Conservation (phyloP, 2,329 filamentous ascomycete species). For the Grosmannia huntii region DNA sequence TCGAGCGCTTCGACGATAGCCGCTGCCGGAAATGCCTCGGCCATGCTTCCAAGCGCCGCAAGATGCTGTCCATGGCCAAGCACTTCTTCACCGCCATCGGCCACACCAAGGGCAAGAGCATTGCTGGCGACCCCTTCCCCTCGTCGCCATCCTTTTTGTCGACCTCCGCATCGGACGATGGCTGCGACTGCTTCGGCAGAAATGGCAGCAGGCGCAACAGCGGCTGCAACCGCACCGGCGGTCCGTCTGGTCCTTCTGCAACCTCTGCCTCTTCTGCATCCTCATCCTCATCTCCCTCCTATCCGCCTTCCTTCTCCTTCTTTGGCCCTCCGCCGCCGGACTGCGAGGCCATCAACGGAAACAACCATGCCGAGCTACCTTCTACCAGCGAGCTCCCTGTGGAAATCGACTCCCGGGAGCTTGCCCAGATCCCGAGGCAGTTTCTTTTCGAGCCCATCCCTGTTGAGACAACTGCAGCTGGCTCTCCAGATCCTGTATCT, state of each 20-base stretch:
- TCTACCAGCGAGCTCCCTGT: constrained; percentile 31
- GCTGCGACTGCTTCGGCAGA: constrained; percentile 2
- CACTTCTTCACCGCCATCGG: constrained; percentile 41
- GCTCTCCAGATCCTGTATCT: background rate
- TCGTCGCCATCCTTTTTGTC: background rate
- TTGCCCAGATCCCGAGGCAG: constrained; percentile 13
- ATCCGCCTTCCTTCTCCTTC: background rate
- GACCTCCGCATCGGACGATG: background rate
- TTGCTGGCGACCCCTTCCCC: constrained; percentile 11
- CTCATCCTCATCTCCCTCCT: background rate
- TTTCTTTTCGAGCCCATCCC: background rate
- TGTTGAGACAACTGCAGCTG: background rate
- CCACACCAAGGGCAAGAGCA: constrained; percentile 26
- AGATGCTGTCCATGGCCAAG: constrained; percentile 39
- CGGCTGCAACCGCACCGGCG: background rate
- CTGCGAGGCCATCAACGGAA: constrained; percentile 25
- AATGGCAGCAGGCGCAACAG: constrained; percentile 3
- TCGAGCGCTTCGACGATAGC: constrained; percentile 38
- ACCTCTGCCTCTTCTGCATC: background rate
- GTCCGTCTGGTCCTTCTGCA: background rate
- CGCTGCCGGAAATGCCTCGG: constrained; percentile 36
- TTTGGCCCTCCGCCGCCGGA: constrained; percentile 28
- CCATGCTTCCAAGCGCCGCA: constrained; percentile 37
- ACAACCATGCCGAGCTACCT: constrained; percentile 29
- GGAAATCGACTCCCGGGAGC: constrained; percentile 37